These are phyloP conservation scores for Arthrobotrys entomopaga DNA, from an alignment of 2,329 filamentous ascomycete genomes.

Conservation along the genomic window DNA sequence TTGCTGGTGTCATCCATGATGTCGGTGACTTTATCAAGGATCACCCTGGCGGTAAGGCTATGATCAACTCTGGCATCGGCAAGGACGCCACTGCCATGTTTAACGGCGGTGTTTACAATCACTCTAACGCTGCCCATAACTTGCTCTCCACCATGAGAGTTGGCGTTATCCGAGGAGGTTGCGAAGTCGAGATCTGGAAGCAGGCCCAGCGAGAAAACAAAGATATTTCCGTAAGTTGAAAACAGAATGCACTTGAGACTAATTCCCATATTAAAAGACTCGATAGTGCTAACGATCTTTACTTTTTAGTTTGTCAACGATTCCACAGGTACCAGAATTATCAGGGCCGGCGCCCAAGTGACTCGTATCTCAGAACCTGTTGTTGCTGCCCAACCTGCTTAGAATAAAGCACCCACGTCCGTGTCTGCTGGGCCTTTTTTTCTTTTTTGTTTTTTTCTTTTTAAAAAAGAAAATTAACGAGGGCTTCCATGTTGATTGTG, in stretches of 20 bases:
- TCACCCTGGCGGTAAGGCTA: slow-evolving; percentile 87
- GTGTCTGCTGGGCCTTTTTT: no score
- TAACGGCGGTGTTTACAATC: slow-evolving; percentile 89
- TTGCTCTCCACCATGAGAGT: slow-evolving; percentile 87
- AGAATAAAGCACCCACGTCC: no score
- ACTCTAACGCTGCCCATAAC: slow-evolving; percentile 91
- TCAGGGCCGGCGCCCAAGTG: slow-evolving; percentile 84
- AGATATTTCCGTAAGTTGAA: slow-evolving; percentile 67
- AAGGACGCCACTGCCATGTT: slow-evolving; percentile 92
- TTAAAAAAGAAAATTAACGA: no score
- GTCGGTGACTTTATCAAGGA: slow-evolving; percentile 85
- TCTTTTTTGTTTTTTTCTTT: no score
- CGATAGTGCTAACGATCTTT: neutral
- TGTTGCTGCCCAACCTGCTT: slow-evolving; percentile 85
- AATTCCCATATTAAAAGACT: neutral
- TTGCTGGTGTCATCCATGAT: slow-evolving; percentile 86
- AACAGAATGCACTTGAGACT: neutral
- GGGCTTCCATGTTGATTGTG: no score
- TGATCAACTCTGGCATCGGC: slow-evolving; percentile 82
- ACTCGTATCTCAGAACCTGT: slow-evolving; percentile 84
- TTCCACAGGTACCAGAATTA: slow-evolving; percentile 80
- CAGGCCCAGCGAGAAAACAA: slow-evolving; percentile 84
- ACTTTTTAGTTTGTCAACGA: slow-evolving; percentile 75
- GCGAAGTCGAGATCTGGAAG: slow-evolving; percentile 94
- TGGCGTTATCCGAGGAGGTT: slow-evolving; percentile 84